Conservation (phyloP, 306 rosid genomes). For the Rubus idaeus region DNA sequence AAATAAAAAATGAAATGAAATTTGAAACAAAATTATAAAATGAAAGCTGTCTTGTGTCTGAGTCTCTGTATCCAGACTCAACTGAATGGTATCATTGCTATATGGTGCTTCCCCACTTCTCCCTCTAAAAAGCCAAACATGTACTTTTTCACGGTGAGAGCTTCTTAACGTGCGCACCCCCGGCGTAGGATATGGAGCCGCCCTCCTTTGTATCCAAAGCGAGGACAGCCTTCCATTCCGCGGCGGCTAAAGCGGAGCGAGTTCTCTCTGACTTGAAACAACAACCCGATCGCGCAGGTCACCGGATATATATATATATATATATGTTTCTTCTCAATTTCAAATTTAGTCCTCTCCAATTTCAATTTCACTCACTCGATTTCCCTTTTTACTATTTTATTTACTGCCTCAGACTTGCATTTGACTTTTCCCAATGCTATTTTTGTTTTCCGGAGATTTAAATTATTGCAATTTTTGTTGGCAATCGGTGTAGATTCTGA, state of each 20-base stretch:
- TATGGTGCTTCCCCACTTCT: background rate
- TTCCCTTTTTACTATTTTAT: conserved; percentile 21
- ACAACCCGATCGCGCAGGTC: conserved; percentile 63
- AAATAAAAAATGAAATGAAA: background rate
- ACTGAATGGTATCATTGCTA: background rate
- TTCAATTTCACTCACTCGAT: background rate
- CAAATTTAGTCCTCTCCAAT: conserved; percentile 7
- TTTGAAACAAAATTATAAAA: background rate
- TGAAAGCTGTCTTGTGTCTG: background rate
- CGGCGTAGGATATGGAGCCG: conserved; percentile 62
- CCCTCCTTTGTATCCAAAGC: conserved; percentile 90
- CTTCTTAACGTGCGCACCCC: conserved; percentile 29
- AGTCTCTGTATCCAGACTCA: background rate
- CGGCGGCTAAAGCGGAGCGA: conserved; percentile 99
- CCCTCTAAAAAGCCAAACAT: conserved; percentile 8
- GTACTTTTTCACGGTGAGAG: background rate
- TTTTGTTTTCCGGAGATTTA: background rate
- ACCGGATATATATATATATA: conserved; percentile 25
- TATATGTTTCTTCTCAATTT: background rate
- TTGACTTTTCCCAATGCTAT: conserved; percentile 24
- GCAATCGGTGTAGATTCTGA: conserved; percentile 58
- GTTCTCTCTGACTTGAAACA: conserved; percentile 68
- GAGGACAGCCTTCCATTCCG: conserved; percentile 93
- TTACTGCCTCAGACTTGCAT: conserved; percentile 23
- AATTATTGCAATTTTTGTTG: conserved; percentile 8